These are phyloP conservation scores for Geotrichum fermentans DNA, from an alignment of 1,139 yeast genomes.

Conservation along the genomic window DNA sequence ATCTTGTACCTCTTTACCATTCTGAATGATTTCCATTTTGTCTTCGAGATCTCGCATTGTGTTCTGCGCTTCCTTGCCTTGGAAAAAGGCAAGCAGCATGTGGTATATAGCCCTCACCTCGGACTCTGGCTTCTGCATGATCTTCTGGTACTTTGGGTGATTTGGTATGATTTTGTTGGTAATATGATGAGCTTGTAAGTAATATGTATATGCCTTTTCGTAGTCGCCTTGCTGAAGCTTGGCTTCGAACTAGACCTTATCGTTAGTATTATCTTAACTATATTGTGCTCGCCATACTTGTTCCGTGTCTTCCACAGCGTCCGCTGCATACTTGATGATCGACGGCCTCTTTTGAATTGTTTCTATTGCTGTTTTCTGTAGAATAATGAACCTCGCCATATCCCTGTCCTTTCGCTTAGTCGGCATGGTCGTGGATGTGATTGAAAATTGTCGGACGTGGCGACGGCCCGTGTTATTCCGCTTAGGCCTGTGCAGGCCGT, in stretches of 20 bases:
- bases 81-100: constrained; percentile 8
- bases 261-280: not conserved
- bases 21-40: not conserved
- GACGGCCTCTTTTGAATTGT: constrained; percentile 9
- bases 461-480: constrained; percentile 10
- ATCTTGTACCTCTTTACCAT: not conserved
- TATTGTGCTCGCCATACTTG: constrained; percentile 2
- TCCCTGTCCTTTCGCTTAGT: not conserved
- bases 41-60: constrained; percentile 10
- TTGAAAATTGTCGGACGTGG: constrained; percentile 16
- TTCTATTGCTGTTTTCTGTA: constrained; percentile 16
- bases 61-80: not conserved
- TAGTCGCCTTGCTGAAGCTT: constrained; percentile 10
- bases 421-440: constrained; percentile 10
- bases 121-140: constrained; percentile 13
- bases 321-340: constrained; percentile 4
- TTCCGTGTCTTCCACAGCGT: constrained; percentile 2
- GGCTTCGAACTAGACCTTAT: constrained; percentile 2
- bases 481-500: not conserved
- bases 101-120: constrained; percentile 14
- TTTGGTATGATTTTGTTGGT: constrained; percentile 20
- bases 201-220: constrained; percentile 19
- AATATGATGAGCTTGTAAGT: constrained; percentile 19
- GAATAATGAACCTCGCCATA: constrained; percentile 10
- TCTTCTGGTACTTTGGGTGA: constrained; percentile 17